Percentiles rank a stretch among this genome's conserved stretches.
Evolutionary conservation across 2,329 filamentous ascomycete species (phyloP).

Genomic region (Venturia pyrina): DNA sequence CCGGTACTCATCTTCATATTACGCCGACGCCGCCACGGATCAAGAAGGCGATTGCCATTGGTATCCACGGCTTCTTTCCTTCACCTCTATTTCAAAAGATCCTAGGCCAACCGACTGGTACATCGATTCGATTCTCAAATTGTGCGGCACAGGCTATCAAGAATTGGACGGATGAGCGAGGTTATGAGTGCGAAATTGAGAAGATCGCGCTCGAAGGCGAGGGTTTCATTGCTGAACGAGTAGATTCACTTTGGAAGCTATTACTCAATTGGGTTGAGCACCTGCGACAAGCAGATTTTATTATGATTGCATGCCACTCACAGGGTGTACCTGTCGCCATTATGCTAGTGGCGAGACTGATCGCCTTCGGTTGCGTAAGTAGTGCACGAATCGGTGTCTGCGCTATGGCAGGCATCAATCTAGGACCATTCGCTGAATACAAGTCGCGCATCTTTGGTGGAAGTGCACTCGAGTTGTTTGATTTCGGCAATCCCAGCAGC

Average conservation of each 20-base stretch:
- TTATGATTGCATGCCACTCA: conserved; percentile 87
- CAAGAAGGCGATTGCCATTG: conserved; percentile 81
- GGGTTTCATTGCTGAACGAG: conserved; percentile 79
- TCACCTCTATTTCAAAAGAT: conserved; percentile 79
- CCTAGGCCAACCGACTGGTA: conserved; percentile 89
- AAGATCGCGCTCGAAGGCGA: conserved; percentile 93
- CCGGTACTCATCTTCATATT: conserved; percentile 59
- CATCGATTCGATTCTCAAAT: conserved; percentile 85
- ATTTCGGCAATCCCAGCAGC: conserved; percentile 77
- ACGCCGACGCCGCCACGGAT: conserved; percentile 60
- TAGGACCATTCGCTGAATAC: conserved; percentile 88
- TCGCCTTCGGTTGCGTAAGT: conserved; percentile 77
- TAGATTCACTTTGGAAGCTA: conserved; percentile 89
- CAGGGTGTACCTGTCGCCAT: conserved; percentile 91
- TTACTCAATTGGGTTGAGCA: conserved; percentile 91
- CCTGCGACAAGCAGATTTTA: conserved; percentile 76
- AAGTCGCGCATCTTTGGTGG: conserved; percentile 83
- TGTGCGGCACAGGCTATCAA: conserved; percentile 76
- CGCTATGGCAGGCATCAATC: conserved; percentile 80
- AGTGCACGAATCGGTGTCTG: conserved; percentile 74
- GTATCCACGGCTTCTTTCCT: conserved; percentile 89
- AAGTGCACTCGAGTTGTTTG: conserved; percentile 87
- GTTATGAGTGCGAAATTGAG: conserved; percentile 72
- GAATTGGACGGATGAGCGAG: conserved; percentile 66
- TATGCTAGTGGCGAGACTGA: conserved; percentile 86